Conservation (phyloP, 2,329 filamentous ascomycete species). For the Penicillium frequentans region DNA sequence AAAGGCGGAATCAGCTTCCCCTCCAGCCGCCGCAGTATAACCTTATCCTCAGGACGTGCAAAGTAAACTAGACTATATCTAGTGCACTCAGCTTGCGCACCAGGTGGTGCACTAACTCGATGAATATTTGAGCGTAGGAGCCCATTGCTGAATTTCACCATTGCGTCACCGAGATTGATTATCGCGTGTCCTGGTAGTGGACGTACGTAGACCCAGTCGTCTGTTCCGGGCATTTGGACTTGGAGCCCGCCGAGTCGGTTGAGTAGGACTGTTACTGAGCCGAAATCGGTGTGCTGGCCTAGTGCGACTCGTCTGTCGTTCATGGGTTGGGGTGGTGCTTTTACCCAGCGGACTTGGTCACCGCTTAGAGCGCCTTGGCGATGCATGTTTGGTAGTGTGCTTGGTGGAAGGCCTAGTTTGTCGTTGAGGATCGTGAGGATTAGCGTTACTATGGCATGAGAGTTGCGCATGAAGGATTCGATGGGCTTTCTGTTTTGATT, state of each 20-base stretch:
- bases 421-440: conserved; percentile 48
- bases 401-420: conserved; percentile 43
- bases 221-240: conserved; percentile 45
- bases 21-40: conserved; percentile 43
- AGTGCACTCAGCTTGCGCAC: conserved; percentile 44
- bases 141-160: conserved; percentile 47
- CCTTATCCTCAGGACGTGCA: conserved; percentile 51
- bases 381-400: conserved; percentile 50
- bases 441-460: conserved; percentile 48
- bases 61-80: conserved; percentile 59
- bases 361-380: conserved; percentile 44
- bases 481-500: conserved; percentile 37
- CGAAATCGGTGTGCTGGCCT: conserved; percentile 59
- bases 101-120: conserved; percentile 52
- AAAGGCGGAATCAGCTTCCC: conserved; percentile 36
- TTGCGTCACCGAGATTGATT: conserved; percentile 46
- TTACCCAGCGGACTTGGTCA: conserved; percentile 57
- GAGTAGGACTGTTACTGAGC: conserved; percentile 57
- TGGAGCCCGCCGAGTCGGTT: conserved; percentile 58
- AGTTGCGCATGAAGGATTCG: conserved; percentile 45
- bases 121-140: conserved; percentile 46
- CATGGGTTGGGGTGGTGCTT: conserved; percentile 48
- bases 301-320: conserved; percentile 46
- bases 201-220: conserved; percentile 54
- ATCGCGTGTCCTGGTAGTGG: conserved; percentile 51